Base-by-base conservation (phyloP, 345 rosid species). In the Dimocarpus longan region DNA sequence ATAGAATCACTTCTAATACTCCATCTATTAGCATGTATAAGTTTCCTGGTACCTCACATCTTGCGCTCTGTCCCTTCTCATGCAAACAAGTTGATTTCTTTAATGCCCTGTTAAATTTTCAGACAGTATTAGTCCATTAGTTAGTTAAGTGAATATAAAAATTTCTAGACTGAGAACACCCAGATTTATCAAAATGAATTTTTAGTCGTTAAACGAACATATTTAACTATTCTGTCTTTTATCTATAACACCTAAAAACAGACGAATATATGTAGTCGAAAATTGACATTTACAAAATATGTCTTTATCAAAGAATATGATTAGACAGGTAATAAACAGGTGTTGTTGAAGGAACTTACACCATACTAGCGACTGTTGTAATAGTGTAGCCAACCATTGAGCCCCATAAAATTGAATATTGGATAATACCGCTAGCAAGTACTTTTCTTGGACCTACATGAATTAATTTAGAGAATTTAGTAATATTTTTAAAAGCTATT, bases 301-400 rank as follows among this genome's bases (percentile, higher is more conserved):
- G 16, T n/a, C n/a, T n/a, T n/a, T n/a, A n/a, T n/a, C n/a, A n/a
- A n/a, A n/a, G n/a, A n/a, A n/a, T n/a, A n/a, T 10, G 24, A n/a
- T 57, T 5, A 7, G 22, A 57, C 63, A 16, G 8, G 1, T 50
- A 46, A 56, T 16, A 1, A 18, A 46, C 50, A 56, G 8, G 21
- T 16, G 6, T 4, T 68, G 64, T 39, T 19, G 10, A 82, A 70
- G 32, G 26, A 26, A 82, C 87, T 83, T 60, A 89, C 89, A 81
- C 85, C 83, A 85, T 83, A 76, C 88, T 87, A 57, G 79, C 76
- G 63, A 89, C 84, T 42, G 91, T 82, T 28, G 88, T 85, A 40
- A 89, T 84, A 5, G 92, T 89, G 83, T 86, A 89, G 16, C 92
- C 92, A 26, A 89, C 80, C 44, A 85, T 84, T 54, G 79, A 76